These are phyloP conservation scores for Adansonia digitata DNA, from an alignment of 345 rosid genomes.

Conservation along the genomic window DNA sequence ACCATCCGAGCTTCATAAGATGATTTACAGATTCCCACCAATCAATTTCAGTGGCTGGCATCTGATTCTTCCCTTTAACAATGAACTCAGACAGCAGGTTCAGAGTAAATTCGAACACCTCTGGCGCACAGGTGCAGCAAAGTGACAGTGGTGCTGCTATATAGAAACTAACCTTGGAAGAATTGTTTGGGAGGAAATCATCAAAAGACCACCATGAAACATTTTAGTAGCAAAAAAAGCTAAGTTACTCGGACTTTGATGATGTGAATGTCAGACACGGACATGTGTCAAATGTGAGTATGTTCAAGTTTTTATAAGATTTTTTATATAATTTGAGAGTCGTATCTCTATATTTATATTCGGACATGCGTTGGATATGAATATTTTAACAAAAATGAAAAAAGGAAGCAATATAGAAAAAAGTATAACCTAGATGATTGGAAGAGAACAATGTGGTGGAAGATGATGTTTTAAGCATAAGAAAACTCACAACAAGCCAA, in stretches of 20 bases:
- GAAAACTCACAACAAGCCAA: constrained; percentile 58
- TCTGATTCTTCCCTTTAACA: constrained; percentile 35
- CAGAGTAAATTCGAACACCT: constrained; percentile 38
- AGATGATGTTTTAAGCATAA: neutral
- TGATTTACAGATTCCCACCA: constrained; percentile 35
- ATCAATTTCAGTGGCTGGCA: constrained; percentile 26
- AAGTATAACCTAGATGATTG: too few relatives aligned
- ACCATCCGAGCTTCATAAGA: constrained; percentile 49
- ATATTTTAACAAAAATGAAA: too few relatives aligned
- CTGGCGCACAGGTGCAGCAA: constrained; percentile 37
- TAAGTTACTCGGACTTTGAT: neutral
- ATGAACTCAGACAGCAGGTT: constrained; percentile 37
- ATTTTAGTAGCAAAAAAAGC: neutral
- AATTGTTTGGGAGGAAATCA: too few relatives aligned
- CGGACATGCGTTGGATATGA: too few relatives aligned
- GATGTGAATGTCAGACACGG: too few relatives aligned
- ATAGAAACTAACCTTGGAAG: constrained; percentile 55
- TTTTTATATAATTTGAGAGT: too few relatives aligned
- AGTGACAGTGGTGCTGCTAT: constrained; percentile 54
- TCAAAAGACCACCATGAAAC: too few relatives aligned
- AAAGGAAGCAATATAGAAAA: neutral
- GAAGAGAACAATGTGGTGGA: neutral
- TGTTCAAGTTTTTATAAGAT: too few relatives aligned
- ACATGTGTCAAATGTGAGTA: too few relatives aligned
- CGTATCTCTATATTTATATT: too few relatives aligned